Percentiles rank a stretch among this genome's conserved stretches.
Evolutionary conservation across 257 asterid genomes (phyloP).

Genomic region (Petunia axillaris): DNA sequence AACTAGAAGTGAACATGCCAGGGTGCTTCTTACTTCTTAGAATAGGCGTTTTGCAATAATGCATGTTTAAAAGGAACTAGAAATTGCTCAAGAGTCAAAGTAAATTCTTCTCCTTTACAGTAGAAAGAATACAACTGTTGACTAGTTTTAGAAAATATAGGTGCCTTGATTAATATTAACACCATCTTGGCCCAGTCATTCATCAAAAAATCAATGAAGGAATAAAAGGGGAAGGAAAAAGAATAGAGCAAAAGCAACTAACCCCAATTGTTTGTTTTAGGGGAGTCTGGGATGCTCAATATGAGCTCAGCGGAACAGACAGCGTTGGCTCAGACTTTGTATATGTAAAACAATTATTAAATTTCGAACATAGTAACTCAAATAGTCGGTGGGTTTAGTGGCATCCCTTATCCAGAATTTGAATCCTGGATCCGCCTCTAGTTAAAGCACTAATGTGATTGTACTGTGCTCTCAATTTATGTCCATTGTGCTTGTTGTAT

Average conservation of each 20-base stretch:
- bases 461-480: neutral
- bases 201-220: slow-evolving; percentile 9
- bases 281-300: no score
- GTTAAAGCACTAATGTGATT: slow-evolving; percentile 18
- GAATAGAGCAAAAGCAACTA: neutral
- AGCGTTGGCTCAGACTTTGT: no score
- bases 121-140: slow-evolving; percentile 31
- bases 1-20: no score
- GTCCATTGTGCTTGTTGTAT: neutral
- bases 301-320: no score
- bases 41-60: neutral
- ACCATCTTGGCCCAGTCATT: slow-evolving; percentile 29
- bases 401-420: no score
- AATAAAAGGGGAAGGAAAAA: slow-evolving; percentile 18
- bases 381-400: no score
- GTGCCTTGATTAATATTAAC: slow-evolving; percentile 4
- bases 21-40: neutral
- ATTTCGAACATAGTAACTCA: no score
- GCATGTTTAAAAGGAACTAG: no score
- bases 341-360: no score
- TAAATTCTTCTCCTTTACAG: no score
- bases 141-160: no score
- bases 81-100: no score
- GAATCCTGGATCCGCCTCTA: neutral
- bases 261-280: slow-evolving; percentile 29